Percentiles rank a stretch among this genome's conserved stretches.
Conservation (phyloP, 257 asterid species). For the Capsicum rhomboideum region DNA sequence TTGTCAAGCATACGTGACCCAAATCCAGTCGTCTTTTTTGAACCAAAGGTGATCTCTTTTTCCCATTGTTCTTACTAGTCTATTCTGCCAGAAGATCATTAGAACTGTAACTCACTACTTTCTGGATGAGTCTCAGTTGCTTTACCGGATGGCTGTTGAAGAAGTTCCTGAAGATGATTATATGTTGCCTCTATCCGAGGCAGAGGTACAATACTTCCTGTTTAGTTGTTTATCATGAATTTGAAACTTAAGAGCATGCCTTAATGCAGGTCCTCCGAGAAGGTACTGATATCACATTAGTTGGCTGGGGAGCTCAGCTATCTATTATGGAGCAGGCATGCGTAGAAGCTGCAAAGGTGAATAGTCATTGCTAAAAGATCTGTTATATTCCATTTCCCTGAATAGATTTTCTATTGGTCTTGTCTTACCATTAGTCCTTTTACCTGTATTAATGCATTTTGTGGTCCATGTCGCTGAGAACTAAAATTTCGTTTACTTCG, state of each 20-base stretch:
- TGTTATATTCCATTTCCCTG: background rate
- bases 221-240: background rate
- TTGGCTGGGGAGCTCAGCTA: constrained; percentile 99
- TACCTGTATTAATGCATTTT: background rate
- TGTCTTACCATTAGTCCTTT: background rate
- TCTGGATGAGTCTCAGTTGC: constrained; percentile 47
- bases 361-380: background rate
- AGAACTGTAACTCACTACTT: background rate
- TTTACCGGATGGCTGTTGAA: constrained; percentile 95
- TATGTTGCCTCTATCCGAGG: constrained; percentile 87
- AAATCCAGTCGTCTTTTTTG: constrained; percentile 88
- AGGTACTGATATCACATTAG: constrained; percentile 89
- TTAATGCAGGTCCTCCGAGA: constrained; percentile 75
- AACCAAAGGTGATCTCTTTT: constrained; percentile 66
- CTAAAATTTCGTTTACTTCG: background rate
- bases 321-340: constrained; percentile 82
- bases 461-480: background rate
- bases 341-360: constrained; percentile 83
- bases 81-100: background rate
- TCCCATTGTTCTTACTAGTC: background rate
- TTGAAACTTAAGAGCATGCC: background rate
- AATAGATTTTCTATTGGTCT: background rate
- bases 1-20: constrained; percentile 87
- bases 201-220: constrained; percentile 58
- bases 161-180: constrained; percentile 87